Conservation (phyloP, 2,329 filamentous ascomycete genomes). For the Alternaria brassicae region DNA sequence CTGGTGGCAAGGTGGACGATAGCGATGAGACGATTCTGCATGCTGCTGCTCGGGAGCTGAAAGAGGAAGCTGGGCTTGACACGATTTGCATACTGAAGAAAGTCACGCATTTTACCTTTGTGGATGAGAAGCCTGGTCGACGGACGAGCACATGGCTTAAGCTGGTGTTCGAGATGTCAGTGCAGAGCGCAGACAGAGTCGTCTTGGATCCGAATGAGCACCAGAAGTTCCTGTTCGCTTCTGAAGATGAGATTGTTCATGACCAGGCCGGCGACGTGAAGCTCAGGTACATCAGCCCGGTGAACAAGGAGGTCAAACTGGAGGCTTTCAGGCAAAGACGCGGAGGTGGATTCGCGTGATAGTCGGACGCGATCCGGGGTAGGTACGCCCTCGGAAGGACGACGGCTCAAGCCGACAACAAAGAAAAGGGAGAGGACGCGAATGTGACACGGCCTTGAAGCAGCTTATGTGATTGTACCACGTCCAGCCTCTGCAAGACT, state of each 20-base stretch:
- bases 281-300: conserved; percentile 41
- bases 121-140: conserved; percentile 21
- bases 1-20: conserved; percentile 59
- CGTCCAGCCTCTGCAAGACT: background rate
- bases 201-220: conserved; percentile 53
- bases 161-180: conserved; percentile 47
- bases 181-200: conserved; percentile 32
- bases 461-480: conserved; percentile 2
- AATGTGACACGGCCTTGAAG: background rate
- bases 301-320: conserved; percentile 45
- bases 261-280: conserved; percentile 35
- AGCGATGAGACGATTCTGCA: conserved; percentile 58
- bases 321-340: conserved; percentile 42
- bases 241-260: conserved; percentile 49
- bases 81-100: conserved; percentile 54
- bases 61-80: conserved; percentile 60
- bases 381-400: background rate
- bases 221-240: conserved; percentile 50
- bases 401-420: background rate
- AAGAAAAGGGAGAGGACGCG: background rate
- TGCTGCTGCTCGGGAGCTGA: conserved; percentile 58
- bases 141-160: conserved; percentile 43
- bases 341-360: conserved; percentile 8
- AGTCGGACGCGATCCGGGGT: background rate
- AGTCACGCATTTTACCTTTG: conserved; percentile 48